Evolutionary conservation across 345 rosid genomes (phyloP), one percentile per base, ranked within the genome.

Genomic region (Nasturtium officinale): DNA sequence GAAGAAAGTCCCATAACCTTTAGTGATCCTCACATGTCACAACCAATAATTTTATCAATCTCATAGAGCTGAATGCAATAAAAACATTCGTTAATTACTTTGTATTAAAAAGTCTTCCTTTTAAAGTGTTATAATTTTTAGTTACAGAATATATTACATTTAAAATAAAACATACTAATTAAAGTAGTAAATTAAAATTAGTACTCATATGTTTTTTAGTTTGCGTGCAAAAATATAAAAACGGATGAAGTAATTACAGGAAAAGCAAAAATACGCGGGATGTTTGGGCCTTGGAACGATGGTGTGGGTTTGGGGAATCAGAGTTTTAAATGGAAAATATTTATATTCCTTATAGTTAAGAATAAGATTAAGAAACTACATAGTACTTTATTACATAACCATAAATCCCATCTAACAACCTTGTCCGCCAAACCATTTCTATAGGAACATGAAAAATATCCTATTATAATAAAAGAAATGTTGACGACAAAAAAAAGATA

Each of bases 381-480:
- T n/a, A 40, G n/a, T 16, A 61, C 43, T 61, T 62, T 50, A 53
- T 29, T 40, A 42, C 20, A 26, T 18, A 21, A 21, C n/a, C 63
- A 73, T 10, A n/a, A 23, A 43, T 7, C 15, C 8, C 56, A 32
- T 55, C 56, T 48, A 64, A 64, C 72, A 65, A 67, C 60, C 42
- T 45, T 73, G 1, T 38, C 55, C n/a, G 16, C 40, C 21, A 54
- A 55, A 73, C 46, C 63, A 29, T 54, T 29, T 21, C 3, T 35
- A 65, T 18, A 54, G 59, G 51, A 71, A 69, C 65, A 69, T 37
- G 13, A 25, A 37, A 58, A 63, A 28, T 9, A 30, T 3, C 7
- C 1, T 45, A 42, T 8, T 63, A 21, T 43, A 54, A n/a, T 42
- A 43, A 20, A n/a, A n/a, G n/a, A n/a, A n/a, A n/a, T n/a, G n/a